These are phyloP conservation scores for Rubus idaeus DNA, from an alignment of 306 rosid species.

Conservation along the genomic window DNA sequence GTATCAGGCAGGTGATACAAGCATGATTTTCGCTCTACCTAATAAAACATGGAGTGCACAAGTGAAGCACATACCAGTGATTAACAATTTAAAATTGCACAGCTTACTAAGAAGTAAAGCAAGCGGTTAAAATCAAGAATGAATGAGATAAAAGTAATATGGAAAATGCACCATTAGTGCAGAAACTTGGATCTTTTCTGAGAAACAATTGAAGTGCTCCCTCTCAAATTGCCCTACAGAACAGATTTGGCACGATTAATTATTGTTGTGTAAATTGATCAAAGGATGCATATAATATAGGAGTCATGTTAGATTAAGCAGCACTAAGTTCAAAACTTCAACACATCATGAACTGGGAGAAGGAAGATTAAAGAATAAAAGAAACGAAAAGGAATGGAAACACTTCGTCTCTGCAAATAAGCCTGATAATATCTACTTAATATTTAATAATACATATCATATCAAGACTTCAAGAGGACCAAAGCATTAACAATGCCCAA, in stretches of 20 bases:
- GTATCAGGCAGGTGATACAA: constrained; percentile 67
- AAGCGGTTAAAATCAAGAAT: not conserved
- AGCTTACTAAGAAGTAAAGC: constrained; percentile 9
- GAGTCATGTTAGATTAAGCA: not conserved
- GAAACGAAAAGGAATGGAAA: not conserved
- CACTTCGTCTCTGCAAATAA: not conserved
- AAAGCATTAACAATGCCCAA: not conserved
- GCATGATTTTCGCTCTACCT: constrained; percentile 61
- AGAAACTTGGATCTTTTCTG: constrained; percentile 56
- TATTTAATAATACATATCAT: too few relatives aligned
- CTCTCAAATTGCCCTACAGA: constrained; percentile 68
- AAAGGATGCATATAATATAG: not conserved
- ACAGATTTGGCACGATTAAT: constrained; percentile 11
- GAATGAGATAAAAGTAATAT: constrained; percentile 6
- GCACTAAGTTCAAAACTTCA: constrained; percentile 3
- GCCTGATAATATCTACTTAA: not conserved
- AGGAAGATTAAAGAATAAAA: not conserved
- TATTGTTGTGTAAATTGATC: not conserved
- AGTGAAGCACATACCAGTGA: constrained; percentile 3
- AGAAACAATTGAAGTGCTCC: constrained; percentile 57
- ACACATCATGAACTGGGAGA: not conserved
- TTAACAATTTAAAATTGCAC: not conserved
- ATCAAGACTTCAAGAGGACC: too few relatives aligned
- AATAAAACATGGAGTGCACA: constrained; percentile 17
- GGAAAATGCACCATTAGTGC: constrained; percentile 57